Evolutionary conservation across 1,139 yeast genomes (phyloP), one percentile per base, ranked within the genome.

Genomic region (Pichia sp.): DNA sequence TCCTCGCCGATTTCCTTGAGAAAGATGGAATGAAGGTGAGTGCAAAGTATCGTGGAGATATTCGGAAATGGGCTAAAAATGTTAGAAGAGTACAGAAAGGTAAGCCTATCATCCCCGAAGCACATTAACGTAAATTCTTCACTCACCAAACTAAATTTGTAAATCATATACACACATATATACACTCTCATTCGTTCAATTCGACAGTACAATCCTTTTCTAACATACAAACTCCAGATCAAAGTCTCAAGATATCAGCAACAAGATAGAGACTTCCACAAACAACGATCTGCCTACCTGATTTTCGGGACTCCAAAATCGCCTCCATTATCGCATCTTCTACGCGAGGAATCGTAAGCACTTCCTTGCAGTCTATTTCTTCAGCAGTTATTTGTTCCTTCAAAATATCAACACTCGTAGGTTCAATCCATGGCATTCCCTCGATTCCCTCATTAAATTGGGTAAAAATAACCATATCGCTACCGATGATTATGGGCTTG

Each of bases 381-480:
- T 53, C 53, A 0, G 71, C 57, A 3, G 63, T 17, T 4, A 37
- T 9, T 32, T 37, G 30, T 13, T 30, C n/a, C 6, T 18, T 12
- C 8, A 40, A 26, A 17, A 7, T 13, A 13, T 25, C 15, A 8
- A 20, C 41, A 8, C 23, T 22, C 3, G 31, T 20, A 3, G 47
- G 26, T 27, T 40, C 34, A 14, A 91, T 76, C 97, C 97, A 91
- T 0, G 96, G 96, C 97, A 88, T 88, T 0, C 84, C 80, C 13
- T 82, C 93, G 0, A 94, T 91, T 1, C 41, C 44, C 9, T 38
- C 49, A 11, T 77, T 70, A 53, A 87, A 91, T 24, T 62, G 53
- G 0, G 91, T 77, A 2, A 80, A 69, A 2, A 80, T 61, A 0
- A 87, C 70, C 2, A 60, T 57, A 50, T 87, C 96, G 1, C 57